These are phyloP conservation scores for Ganoderma sinense DNA, from an alignment of 1,284 basidiomycete genomes.

Conservation along the genomic window DNA sequence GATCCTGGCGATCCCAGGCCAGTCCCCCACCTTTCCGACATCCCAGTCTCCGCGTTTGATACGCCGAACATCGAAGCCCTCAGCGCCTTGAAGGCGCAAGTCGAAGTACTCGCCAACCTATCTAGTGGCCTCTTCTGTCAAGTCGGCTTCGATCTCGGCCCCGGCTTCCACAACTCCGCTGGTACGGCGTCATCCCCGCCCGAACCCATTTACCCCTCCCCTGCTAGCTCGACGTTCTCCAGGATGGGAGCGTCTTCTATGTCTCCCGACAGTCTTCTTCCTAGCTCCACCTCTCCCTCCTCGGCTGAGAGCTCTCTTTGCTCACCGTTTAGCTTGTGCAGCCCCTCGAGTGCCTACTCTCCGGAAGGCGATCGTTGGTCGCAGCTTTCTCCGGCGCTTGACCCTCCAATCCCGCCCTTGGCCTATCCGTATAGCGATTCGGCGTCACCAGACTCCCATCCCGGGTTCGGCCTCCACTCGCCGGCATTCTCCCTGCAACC, in stretches of 20 bases:
- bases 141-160: not conserved
- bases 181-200: not conserved
- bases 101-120: not conserved
- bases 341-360: not conserved
- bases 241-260: not conserved
- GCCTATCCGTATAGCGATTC: not conserved
- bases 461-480: not conserved
- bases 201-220: not conserved
- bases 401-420: not conserved
- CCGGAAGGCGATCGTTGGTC: not conserved
- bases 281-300: not conserved
- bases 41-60: not conserved
- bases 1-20: conserved; percentile 2
- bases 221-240: not conserved
- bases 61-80: not conserved
- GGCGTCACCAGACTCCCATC: not conserved
- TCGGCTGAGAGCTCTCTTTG: not conserved
- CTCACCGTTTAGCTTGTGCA: not conserved
- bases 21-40: not conserved
- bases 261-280: not conserved
- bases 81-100: not conserved
- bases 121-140: not conserved
- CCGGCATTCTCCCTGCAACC: not conserved
- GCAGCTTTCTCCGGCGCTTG: not conserved
- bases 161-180: not conserved